A percentile compares a stretch with the other conserved stretches of the same genome.
phyloP scores from a whole-genome alignment of 2,329 filamentous ascomycete genomes.

The Pestalotiopsis sp. region DNA sequence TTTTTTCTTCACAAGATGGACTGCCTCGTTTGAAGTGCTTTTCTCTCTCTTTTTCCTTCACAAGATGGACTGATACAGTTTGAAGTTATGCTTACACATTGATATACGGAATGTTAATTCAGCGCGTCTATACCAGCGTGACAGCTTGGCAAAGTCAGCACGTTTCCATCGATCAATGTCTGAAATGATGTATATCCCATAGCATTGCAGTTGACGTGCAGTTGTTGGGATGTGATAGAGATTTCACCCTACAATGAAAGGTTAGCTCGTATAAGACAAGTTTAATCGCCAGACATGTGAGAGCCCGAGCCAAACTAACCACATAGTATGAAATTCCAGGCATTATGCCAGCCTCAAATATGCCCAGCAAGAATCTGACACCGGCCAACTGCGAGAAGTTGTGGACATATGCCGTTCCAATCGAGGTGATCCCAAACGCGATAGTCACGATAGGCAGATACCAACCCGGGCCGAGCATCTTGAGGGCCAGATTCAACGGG shows the following conservation, averaged over 20 bases:
- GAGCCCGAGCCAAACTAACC: background rate
- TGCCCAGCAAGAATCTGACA: constrained; percentile 67
- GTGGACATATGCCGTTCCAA: constrained; percentile 65
- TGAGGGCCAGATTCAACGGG: constrained; percentile 69
- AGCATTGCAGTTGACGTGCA: background rate
- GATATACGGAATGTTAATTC: constrained; percentile 70
- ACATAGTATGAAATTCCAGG: constrained; percentile 74
- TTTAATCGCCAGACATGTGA: background rate
- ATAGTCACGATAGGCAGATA: constrained; percentile 66
- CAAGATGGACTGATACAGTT: background rate
- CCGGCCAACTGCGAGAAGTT: constrained; percentile 49
- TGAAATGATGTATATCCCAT: background rate
- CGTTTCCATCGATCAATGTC: background rate
- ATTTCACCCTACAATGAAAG: background rate
- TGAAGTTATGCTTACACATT: constrained; percentile 47
- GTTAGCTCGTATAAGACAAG: background rate
- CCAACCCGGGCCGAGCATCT: constrained; percentile 72
- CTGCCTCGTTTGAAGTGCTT: background rate
- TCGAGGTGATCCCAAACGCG: constrained; percentile 63
- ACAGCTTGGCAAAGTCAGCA: constrained; percentile 39
- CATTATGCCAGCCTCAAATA: constrained; percentile 75
- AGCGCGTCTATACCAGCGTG: constrained; percentile 69
- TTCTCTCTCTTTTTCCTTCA: too few relatives aligned
- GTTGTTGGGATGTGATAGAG: background rate
- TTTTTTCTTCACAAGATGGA: too few relatives aligned